Evolutionary conservation across 2,329 filamentous ascomycete genomes (phyloP).

Genomic region (Microdochium bolleyi): DNA sequence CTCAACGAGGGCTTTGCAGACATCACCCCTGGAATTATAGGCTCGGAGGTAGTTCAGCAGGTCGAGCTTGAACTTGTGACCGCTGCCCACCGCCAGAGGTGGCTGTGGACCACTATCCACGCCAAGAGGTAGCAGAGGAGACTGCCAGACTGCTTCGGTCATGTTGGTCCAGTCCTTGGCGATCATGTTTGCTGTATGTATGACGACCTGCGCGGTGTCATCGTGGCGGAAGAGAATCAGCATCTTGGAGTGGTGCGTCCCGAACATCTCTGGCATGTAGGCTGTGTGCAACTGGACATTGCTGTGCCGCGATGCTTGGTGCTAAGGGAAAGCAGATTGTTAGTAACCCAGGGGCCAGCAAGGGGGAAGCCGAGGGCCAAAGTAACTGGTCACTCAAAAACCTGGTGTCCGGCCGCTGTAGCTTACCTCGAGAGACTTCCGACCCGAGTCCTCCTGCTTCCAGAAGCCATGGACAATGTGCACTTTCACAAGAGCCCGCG

Average conservation of each 20-base stretch:
- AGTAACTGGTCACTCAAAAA: background rate
- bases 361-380: background rate
- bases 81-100: constrained; percentile 43
- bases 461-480: constrained; percentile 55
- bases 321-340: constrained; percentile 29
- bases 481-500: constrained; percentile 37
- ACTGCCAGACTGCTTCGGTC: constrained; percentile 77
- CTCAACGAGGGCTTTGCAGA: constrained; percentile 45
- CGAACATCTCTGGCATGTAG: constrained; percentile 76
- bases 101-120: too few species aligned
- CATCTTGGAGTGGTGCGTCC: constrained; percentile 85
- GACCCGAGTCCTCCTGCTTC: constrained; percentile 58
- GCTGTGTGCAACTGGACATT: constrained; percentile 68
- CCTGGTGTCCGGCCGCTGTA: too few species aligned
- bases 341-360: background rate
- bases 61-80: constrained; percentile 66
- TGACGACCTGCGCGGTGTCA: constrained; percentile 67
- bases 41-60: constrained; percentile 63
- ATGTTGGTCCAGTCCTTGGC: constrained; percentile 78
- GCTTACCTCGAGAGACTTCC: constrained; percentile 48
- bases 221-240: constrained; percentile 75
- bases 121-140: constrained; percentile 55
- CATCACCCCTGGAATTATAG: constrained; percentile 53
- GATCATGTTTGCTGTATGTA: constrained; percentile 93
- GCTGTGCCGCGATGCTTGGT: constrained; percentile 48